A percentile compares a stretch with the other conserved stretches of the same genome.
Evolutionary conservation across 1,284 basidiomycete species (phyloP).

Genomic region (Leucoagaricus sp.): DNA sequence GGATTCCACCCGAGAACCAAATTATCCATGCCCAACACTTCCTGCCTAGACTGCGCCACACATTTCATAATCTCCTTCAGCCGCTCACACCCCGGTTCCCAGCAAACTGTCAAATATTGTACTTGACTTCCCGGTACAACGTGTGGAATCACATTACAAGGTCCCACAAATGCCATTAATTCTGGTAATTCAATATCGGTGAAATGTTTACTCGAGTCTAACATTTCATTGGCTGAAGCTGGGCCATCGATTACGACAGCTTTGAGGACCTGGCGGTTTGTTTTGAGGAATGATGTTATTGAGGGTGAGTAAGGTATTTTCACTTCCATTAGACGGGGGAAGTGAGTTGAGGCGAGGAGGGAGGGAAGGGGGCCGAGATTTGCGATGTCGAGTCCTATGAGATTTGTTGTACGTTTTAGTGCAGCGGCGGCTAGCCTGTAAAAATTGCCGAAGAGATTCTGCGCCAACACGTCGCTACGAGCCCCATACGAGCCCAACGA

Average conservation of each 20-base stretch:
- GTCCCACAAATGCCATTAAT: constrained; percentile 1
- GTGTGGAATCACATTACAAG: constrained; percentile 7
- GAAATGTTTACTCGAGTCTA: background rate
- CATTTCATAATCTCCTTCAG: constrained; percentile 1
- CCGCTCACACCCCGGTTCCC: constrained; percentile 4
- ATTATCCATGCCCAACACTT: constrained; percentile 10
- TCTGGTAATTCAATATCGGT: constrained; percentile 4
- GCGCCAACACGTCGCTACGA: background rate
- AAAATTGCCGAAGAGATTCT: background rate
- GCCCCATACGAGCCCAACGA: background rate
- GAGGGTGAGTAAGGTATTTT: constrained; percentile 5
- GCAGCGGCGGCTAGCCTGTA: constrained; percentile 9
- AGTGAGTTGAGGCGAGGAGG: background rate
- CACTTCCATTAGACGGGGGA: constrained; percentile 6
- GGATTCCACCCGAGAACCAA: constrained; percentile 11
- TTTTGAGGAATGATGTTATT: background rate
- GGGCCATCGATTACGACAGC: background rate
- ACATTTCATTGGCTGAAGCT: background rate
- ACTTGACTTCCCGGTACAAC: constrained; percentile 8
- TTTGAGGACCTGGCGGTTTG: background rate
- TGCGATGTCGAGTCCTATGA: constrained; percentile 4
- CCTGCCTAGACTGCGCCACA: background rate
- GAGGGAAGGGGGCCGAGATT: background rate
- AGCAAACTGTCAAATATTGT: constrained; percentile 7
- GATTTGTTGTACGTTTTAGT: background rate